Conservation (phyloP, 768 basidiomycete species). For the Suillus discolor region DNA sequence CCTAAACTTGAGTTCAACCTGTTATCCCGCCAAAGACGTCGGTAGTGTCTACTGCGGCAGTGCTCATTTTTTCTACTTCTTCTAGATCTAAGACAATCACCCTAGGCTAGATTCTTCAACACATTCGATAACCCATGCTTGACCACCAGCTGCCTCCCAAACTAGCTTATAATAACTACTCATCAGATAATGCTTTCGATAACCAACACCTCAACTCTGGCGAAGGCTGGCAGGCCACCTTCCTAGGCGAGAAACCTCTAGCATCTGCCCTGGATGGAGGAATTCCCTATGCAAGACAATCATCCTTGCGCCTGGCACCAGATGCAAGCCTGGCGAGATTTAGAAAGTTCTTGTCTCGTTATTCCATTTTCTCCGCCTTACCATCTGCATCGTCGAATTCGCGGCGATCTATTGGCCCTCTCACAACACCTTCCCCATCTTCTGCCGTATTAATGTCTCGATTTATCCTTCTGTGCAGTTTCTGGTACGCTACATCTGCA, state of each 20-base stretch:
- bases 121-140: constrained; percentile 14
- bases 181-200: constrained; percentile 20
- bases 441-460: constrained; percentile 36
- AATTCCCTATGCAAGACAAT: constrained; percentile 8
- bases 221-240: constrained; percentile 28
- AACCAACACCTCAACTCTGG: constrained; percentile 18
- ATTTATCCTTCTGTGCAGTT: constrained; percentile 80
- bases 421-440: constrained; percentile 17
- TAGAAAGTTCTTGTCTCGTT: constrained; percentile 22
- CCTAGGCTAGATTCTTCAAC: neutral
- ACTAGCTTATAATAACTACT: constrained; percentile 17
- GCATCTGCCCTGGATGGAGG: constrained; percentile 10
- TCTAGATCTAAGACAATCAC: neutral
- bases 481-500: constrained; percentile 95
- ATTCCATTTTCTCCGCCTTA: constrained; percentile 15
- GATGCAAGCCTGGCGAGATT: constrained; percentile 17
- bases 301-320: constrained; percentile 13
- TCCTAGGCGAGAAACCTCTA: constrained; percentile 15
- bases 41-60: neutral
- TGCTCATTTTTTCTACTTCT: neutral
- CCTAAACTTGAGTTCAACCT: neutral
- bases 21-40: neutral
- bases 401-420: constrained; percentile 25
- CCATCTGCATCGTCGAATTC: constrained; percentile 25
- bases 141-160: constrained; percentile 11